Conservation (phyloP, 1,284 basidiomycete species). For the Takashimella koratensis region DNA sequence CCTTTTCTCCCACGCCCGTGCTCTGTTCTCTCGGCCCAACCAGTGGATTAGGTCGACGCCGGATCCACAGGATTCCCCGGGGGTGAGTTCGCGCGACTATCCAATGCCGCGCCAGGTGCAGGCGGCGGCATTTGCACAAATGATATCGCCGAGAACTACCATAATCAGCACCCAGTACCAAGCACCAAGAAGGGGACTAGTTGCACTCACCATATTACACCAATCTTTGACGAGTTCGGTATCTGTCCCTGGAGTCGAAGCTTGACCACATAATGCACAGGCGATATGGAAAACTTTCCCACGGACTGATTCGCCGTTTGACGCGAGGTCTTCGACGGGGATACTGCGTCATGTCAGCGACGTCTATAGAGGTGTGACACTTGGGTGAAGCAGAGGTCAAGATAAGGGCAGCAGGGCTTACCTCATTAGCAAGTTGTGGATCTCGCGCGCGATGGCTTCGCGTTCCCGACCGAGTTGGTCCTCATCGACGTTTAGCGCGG, state of each 20-base stretch:
- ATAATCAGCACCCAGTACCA: not conserved
- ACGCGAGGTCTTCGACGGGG: constrained; percentile 47
- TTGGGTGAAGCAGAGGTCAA: not conserved
- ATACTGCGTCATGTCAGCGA: constrained; percentile 23
- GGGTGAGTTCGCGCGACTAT: constrained; percentile 27
- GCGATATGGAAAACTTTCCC: constrained; percentile 48
- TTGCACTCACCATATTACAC: constrained; percentile 45
- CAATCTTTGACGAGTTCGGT: constrained; percentile 46
- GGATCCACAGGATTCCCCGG: constrained; percentile 5
- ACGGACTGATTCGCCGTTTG: constrained; percentile 48
- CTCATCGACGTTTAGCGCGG: constrained; percentile 33
- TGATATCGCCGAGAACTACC: constrained; percentile 44
- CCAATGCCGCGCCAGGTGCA: constrained; percentile 24
- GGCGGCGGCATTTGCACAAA: constrained; percentile 49
- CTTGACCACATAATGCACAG: constrained; percentile 41
- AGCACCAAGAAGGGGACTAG: too few relatives aligned
- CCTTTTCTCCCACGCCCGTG: too few relatives aligned
- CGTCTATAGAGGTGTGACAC: not conserved
- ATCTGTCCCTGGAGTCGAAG: constrained; percentile 26
- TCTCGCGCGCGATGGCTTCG: constrained; percentile 44
- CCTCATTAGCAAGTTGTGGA: constrained; percentile 43
- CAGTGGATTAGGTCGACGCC: not conserved
- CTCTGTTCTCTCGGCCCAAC: too few relatives aligned
- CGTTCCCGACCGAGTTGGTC: constrained; percentile 39
- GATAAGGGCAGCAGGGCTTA: constrained; percentile 11